Evolutionary conservation across 2,329 filamentous ascomycete genomes (phyloP), one percentile per base, ranked within the genome.

Genomic region (Massarina eburnea): DNA sequence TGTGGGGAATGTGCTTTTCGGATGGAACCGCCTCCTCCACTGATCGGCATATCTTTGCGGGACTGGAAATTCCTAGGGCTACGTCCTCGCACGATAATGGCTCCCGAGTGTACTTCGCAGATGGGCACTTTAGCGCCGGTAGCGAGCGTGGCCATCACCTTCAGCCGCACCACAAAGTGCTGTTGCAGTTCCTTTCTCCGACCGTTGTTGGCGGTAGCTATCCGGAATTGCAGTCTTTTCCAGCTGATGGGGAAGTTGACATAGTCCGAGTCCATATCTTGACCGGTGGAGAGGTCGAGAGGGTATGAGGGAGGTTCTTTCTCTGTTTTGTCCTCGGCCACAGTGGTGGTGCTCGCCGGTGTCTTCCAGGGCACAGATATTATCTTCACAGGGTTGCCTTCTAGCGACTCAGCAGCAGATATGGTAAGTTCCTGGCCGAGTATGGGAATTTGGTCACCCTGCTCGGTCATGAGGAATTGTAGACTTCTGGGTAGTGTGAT

Each of bases 281-380:
- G 77, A 75, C 90, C 75, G 30, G 77, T 78, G 66, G 80, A 80
- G 42, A 80, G 76, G 59, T 85, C 82, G 51, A 96, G 73, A 1
- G 89, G 89, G 48, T 96, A 84, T 1, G 89, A 81, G 0, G 88
- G 83, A 4, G 92, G 92, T 67, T 97, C 92, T 64, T 92, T 91
- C 66, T 97, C 92, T 0, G 77, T 74, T 66, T 85, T 86, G 52
- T 84, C 80, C 56, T 83, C 77, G 24, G 68, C 62, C 76, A 86
- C 82, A n/a, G 83, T 80, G 3, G 85, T 83, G 71, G 86, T 89
- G 40, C 88, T 89, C 21, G 88, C 89, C 1, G 91, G 91, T 2
- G 91, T 96, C 76, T 97, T 97, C 92, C 92, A 97, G 1, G 92
- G 92, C 48, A 97, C 95, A 7, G 94, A 94, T 52, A 97, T 96